Percentiles rank a stretch among this genome's conserved stretches.
Evolutionary conservation across 345 rosid genomes (phyloP).

Genomic region (Eucalyptus rudis): DNA sequence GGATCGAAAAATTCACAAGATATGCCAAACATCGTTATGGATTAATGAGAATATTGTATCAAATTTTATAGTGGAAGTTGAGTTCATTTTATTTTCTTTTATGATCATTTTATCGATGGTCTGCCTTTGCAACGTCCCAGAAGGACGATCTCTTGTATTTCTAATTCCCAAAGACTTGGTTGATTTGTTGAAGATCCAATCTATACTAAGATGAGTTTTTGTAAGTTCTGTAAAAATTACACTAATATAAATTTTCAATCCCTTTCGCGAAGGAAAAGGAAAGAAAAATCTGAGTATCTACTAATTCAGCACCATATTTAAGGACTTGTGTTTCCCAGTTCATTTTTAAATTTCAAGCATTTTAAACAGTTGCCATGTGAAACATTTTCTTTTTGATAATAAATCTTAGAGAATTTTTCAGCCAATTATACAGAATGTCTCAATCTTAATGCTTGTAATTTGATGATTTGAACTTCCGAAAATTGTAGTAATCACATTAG

Average conservation of each 20-base stretch:
- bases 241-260: background rate
- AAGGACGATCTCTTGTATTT: background rate
- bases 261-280: background rate
- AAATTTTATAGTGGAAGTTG: background rate
- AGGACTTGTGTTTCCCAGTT: background rate
- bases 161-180: background rate
- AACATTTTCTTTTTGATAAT: background rate
- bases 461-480: background rate
- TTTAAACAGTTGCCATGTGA: background rate
- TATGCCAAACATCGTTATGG: background rate
- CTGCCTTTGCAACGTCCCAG: background rate
- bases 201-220: background rate
- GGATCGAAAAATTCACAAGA: background rate
- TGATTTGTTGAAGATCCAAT: background rate
- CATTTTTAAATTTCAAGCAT: background rate
- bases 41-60: background rate
- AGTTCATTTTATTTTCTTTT: background rate
- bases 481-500: background rate
- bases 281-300: background rate
- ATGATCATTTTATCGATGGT: fast-evolving
- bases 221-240: background rate
- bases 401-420: background rate
- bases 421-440: background rate
- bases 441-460: background rate
- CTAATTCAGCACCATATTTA: background rate